phyloP scores from a whole-genome alignment of 139 green algal species.

The Edaphochlamys debaryana region DNA sequence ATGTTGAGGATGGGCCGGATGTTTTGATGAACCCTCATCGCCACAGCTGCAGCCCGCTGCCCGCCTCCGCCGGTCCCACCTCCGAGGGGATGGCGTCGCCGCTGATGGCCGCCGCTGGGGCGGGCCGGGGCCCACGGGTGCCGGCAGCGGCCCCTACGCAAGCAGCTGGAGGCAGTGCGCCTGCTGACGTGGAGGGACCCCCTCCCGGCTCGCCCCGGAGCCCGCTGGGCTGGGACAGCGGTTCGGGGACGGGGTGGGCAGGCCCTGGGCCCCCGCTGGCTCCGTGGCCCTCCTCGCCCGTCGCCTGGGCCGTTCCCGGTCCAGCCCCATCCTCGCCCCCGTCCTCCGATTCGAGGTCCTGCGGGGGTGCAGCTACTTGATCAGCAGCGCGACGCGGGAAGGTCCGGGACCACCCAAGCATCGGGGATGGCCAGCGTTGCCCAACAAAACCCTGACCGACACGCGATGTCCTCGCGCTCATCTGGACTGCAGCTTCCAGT shows the following conservation, averaged over 20 bases:
- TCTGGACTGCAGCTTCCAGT: background rate
- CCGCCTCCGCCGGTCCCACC: background rate
- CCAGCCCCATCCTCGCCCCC: too few relatives aligned
- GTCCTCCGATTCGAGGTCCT: background rate
- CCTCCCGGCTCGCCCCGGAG: too few relatives aligned
- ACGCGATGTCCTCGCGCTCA: too few relatives aligned
- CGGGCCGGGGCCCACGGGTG: background rate
- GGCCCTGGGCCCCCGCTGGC: too few relatives aligned
- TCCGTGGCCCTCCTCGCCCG: background rate
- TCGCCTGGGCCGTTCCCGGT: background rate
- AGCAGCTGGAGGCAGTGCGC: too few relatives aligned
- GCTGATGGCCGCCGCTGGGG: background rate
- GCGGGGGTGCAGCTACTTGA: too few relatives aligned
- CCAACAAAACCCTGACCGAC: background rate
- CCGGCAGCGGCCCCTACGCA: too few relatives aligned
- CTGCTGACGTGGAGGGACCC: too few relatives aligned
- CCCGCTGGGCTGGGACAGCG: too few relatives aligned
- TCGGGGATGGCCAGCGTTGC: background rate
- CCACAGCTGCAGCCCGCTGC: background rate
- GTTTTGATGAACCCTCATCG: background rate
- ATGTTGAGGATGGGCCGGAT: too few relatives aligned
- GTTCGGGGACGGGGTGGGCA: background rate
- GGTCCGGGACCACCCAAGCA: background rate
- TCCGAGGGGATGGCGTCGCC: background rate
- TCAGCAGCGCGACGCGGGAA: background rate